Evolutionary conservation across 768 basidiomycete genomes (phyloP).

Genomic region (Lactifluus subvellereus): DNA sequence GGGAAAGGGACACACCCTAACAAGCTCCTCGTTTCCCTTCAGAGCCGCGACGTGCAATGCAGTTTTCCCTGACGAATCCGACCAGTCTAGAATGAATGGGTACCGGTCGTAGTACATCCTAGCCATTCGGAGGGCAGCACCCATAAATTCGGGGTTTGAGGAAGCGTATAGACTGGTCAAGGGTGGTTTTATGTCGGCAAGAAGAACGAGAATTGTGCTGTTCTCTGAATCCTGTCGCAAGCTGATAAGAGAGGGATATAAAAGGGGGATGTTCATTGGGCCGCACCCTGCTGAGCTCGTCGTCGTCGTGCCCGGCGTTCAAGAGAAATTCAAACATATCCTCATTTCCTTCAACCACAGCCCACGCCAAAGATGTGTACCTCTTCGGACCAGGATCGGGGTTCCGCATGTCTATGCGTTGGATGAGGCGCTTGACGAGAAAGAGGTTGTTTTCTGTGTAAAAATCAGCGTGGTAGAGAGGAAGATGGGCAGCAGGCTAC

Average conservation of each 20-base stretch:
- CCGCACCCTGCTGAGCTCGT: conserved; percentile 83
- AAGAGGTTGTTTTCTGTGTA: conserved; percentile 86
- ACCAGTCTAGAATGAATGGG: conserved; percentile 86
- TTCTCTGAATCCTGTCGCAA: conserved; percentile 74
- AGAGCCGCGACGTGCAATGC: conserved; percentile 83
- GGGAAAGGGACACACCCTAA: conserved; percentile 50
- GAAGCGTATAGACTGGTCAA: conserved; percentile 42
- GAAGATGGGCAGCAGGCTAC: conserved; percentile 32
- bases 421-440: conserved; percentile 81
- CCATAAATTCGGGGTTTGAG: conserved; percentile 55
- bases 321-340: conserved; percentile 92
- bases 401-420: conserved; percentile 86
- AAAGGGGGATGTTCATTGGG: neutral
- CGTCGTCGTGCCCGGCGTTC: conserved; percentile 84
- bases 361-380: conserved; percentile 88
- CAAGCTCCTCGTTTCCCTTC: conserved; percentile 86
- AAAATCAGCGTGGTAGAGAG: conserved; percentile 1
- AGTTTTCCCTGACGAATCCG: conserved; percentile 84
- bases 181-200: conserved; percentile 73
- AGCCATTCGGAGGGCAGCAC: conserved; percentile 81
- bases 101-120: conserved; percentile 82
- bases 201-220: conserved; percentile 87
- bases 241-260: neutral
- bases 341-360: conserved; percentile 80
- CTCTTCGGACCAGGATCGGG: conserved; percentile 70